phyloP scores from a whole-genome alignment of 306 rosid genomes.

The Fagus sylvatica region DNA sequence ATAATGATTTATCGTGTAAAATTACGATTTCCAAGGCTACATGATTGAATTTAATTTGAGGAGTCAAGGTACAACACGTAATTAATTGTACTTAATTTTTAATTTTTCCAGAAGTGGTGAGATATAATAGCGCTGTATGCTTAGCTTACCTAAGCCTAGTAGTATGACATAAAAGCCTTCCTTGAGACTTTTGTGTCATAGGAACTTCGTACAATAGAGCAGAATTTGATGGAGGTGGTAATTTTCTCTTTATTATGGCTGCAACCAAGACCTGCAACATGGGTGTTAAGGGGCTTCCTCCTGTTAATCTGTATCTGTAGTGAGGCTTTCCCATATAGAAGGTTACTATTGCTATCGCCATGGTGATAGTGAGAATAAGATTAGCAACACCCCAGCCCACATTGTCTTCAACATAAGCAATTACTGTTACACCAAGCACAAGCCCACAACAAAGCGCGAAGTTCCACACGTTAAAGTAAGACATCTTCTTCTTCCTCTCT shows the following conservation, averaged over 20 bases:
- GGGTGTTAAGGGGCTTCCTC: slow-evolving; percentile 44
- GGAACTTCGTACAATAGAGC: slow-evolving; percentile 40
- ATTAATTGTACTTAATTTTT: too few species aligned
- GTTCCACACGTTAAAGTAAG: slow-evolving; percentile 57
- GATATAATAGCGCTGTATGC: background rate
- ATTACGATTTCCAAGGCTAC: too few species aligned
- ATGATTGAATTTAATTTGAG: too few species aligned
- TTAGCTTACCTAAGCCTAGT: slow-evolving; percentile 37
- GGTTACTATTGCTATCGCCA: slow-evolving; percentile 28
- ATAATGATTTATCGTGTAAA: too few species aligned
- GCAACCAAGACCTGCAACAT: slow-evolving; percentile 45
- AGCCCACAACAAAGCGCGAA: slow-evolving; percentile 33
- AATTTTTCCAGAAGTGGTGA: background rate
- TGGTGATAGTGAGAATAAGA: slow-evolving; percentile 32
- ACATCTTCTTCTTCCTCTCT: slow-evolving; percentile 53
- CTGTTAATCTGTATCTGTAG: slow-evolving; percentile 38
- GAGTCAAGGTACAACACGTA: too few species aligned
- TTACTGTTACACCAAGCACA: slow-evolving; percentile 38
- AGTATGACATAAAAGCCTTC: slow-evolving; percentile 43
- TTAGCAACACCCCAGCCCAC: slow-evolving; percentile 46
- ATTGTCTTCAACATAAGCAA: slow-evolving; percentile 45
- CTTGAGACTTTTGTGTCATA: slow-evolving; percentile 20
- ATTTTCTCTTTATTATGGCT: slow-evolving; percentile 49
- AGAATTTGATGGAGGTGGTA: slow-evolving; percentile 31
- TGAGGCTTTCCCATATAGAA: slow-evolving; percentile 39